Conservation (phyloP, 2,329 filamentous ascomycete species). For the Venturia aucupariae region DNA sequence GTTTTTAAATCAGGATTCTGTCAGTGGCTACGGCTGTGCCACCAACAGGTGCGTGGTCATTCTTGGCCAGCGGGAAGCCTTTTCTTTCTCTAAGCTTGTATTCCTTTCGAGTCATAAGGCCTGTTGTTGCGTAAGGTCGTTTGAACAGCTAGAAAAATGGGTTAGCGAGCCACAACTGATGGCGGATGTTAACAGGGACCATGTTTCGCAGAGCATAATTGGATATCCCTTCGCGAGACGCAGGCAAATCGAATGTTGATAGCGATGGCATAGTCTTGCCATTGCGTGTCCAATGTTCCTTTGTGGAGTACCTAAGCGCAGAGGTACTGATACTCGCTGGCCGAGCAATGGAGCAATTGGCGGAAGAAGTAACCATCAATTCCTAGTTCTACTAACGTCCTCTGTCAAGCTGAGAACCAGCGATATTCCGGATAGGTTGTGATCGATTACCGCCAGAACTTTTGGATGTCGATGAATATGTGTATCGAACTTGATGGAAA, state of each 20-base stretch:
- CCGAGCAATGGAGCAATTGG: not conserved
- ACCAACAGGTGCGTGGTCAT: not conserved
- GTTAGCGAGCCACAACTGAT: too few relatives aligned
- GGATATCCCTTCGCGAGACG: not conserved
- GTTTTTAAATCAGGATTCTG: not conserved
- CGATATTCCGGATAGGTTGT: too few relatives aligned
- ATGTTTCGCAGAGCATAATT: not conserved
- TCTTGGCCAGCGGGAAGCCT: not conserved
- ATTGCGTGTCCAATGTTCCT: not conserved
- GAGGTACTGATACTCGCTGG: too few relatives aligned
- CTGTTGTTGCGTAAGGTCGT: not conserved
- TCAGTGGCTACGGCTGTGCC: not conserved
- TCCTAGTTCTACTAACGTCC: too few relatives aligned
- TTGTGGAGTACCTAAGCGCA: not conserved
- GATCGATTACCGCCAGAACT: too few relatives aligned
- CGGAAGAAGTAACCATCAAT: not conserved
- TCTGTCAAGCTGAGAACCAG: too few relatives aligned
- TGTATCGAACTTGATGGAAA: not conserved
- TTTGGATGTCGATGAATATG: not conserved
- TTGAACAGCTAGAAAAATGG: too few relatives aligned
- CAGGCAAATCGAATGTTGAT: too few relatives aligned
- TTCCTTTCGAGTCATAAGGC: not conserved
- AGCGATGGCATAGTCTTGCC: not conserved
- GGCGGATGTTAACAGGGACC: not conserved
- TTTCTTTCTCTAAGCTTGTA: not conserved